Evolutionary conservation across 345 rosid species (phyloP), one percentile per base, ranked within the genome.

Genomic region (Aethionema arabicum): DNA sequence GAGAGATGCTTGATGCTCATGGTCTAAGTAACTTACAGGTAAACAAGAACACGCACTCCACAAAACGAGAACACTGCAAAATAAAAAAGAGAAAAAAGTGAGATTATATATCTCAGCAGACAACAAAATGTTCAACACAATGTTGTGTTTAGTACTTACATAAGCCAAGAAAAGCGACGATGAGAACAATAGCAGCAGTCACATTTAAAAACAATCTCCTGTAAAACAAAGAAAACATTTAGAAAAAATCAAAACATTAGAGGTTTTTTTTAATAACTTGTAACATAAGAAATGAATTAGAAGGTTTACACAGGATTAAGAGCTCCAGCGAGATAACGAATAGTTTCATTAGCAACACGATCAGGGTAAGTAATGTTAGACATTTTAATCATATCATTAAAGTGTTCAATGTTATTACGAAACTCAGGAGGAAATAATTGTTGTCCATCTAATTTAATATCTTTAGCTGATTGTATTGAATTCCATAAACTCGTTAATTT

Each of bases 121-220:
- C 27, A 21, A n/a, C n/a, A n/a, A n/a, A n/a, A n/a, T n/a, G n/a
- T n/a, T n/a, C n/a, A n/a, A n/a, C n/a, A n/a, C n/a, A n/a, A n/a
- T n/a, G n/a, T 8, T 15, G 9, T 9, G n/a, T 13, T 21, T 9
- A 11, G 53, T 14, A 55, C 83, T 80, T 74, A 83, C 88, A 36
- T 5, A 80, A 77, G 45, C 88, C 88, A 4, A 83, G 73, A 56
- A 83, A 59, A 9, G 78, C 70, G 30, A 83, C 69, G 32, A 30
- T 29, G 5, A 83, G 78, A 74, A 83, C 66, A n/a, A 77, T 47
- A 53, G 53, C 72, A 39, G 78, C 76, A 49, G 75, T 39, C 21
- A 73, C 66, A 57, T 72, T 66, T 3, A 83, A 69, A 38, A 72
- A 63, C 35, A 55, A 40, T 21, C 79, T 73, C 82, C 88, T 83